phyloP scores from a whole-genome alignment of 1,284 basidiomycete genomes.

The Leccinum subrobustum region DNA sequence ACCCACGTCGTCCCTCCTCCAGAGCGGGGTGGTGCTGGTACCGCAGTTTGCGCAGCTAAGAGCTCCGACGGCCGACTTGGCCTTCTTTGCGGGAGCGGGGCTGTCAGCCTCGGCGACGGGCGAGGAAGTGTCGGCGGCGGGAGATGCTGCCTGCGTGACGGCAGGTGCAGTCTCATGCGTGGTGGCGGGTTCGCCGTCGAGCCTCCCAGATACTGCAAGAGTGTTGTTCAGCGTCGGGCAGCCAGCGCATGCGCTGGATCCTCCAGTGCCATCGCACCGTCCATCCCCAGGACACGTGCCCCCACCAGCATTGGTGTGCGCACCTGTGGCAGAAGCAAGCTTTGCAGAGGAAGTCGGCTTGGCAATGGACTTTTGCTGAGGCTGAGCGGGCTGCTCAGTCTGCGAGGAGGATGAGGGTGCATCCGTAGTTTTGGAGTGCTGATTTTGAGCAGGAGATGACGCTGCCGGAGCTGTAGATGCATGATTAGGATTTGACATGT shows the following conservation, averaged over 20 bases:
- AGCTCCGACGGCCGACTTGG: slow-evolving; percentile 63
- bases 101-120: slow-evolving; percentile 30
- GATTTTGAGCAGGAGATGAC: slow-evolving; percentile 31
- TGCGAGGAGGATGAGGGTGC: slow-evolving; percentile 26
- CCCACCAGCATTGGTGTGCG: slow-evolving; percentile 36
- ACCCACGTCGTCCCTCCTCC: slow-evolving; percentile 91
- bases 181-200: slow-evolving; percentile 33
- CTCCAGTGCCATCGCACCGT: slow-evolving; percentile 92
- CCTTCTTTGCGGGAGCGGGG: slow-evolving; percentile 29
- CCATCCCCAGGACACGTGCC: slow-evolving; percentile 95
- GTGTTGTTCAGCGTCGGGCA: slow-evolving; percentile 94
- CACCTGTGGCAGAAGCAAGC: slow-evolving; percentile 29
- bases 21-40: slow-evolving; percentile 91
- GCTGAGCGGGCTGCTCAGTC: slow-evolving; percentile 23
- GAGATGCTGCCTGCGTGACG: slow-evolving; percentile 20
- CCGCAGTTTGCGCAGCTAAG: slow-evolving; percentile 90
- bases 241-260: slow-evolving; percentile 85
- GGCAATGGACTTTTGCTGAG: slow-evolving; percentile 28
- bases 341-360: slow-evolving; percentile 25
- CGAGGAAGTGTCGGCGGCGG: slow-evolving; percentile 32
- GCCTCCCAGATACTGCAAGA: slow-evolving; percentile 43
- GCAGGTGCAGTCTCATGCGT: slow-evolving; percentile 18
- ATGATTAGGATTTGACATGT: slow-evolving; percentile 38
- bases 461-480: slow-evolving; percentile 24
- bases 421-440: slow-evolving; percentile 35